Percentiles rank a stretch among this genome's conserved stretches.
Conservation (phyloP, 805 yeast species). For the Hanseniaspora pseudoguilliermondii region DNA sequence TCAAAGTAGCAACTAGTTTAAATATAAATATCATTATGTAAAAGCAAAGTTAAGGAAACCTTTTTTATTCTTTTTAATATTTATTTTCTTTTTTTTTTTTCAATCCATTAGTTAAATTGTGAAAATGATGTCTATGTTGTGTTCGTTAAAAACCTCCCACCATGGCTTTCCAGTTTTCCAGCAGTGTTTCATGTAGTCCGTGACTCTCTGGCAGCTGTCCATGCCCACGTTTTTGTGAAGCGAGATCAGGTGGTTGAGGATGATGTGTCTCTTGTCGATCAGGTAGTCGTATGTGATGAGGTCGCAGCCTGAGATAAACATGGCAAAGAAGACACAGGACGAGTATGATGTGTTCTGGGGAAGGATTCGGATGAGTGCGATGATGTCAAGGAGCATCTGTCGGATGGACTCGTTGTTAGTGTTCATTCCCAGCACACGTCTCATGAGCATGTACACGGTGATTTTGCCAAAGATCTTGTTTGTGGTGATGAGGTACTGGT, state of each 20-base stretch:
- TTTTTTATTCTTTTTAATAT: not conserved
- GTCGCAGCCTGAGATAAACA: constrained; percentile 11
- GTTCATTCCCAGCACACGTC: constrained; percentile 1
- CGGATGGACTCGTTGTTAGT: not conserved
- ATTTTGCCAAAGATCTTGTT: constrained; percentile 11
- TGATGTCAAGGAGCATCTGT: not conserved
- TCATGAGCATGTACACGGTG: not conserved
- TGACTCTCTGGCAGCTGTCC: constrained; percentile 7
- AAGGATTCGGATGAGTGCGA: not conserved
- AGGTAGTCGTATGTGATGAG: constrained; percentile 2
- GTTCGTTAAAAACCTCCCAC: constrained; percentile 9
- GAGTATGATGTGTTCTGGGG: constrained; percentile 5
- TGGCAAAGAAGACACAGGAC: constrained; percentile 11
- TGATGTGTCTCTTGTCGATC: constrained; percentile 1
- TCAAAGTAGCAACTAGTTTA: no score
- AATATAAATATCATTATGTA: no score
- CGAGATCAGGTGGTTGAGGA: constrained; percentile 1
- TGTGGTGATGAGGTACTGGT: not conserved
- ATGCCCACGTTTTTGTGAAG: constrained; percentile 9
- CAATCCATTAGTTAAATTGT: not conserved
- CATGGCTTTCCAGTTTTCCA: constrained; percentile 10
- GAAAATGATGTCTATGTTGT: constrained; percentile 6
- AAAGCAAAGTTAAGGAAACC: no score
- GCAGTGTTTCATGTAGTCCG: constrained; percentile 7
- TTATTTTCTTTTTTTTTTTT: no score